Conservation (phyloP, 176 grass and related monocot species). For the Juncus effusus region DNA sequence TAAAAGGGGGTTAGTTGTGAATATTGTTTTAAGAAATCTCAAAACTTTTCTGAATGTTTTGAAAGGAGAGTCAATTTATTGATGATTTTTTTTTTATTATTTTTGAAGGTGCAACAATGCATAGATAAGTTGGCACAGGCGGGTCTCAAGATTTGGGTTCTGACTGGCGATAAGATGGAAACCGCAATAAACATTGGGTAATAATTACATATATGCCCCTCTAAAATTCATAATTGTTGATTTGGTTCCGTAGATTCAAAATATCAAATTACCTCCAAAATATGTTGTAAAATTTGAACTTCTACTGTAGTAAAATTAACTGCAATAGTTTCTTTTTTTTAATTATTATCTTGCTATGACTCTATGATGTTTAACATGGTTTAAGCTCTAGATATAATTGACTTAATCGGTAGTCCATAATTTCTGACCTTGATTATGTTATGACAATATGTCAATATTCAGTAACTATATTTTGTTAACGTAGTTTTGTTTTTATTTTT, state of each 20-base stretch:
- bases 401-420: no score
- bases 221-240: not conserved
- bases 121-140: constrained; percentile 96
- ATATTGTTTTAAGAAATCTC: no score
- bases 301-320: constrained; percentile 1
- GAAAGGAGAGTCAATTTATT: no score
- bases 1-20: no score
- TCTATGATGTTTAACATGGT: no score
- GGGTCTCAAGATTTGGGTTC: constrained; percentile 98
- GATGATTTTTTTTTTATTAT: not conserved
- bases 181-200: constrained; percentile 99
- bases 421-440: no score
- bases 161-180: constrained; percentile 99
- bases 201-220: constrained; percentile 3
- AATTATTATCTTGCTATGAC: not conserved
- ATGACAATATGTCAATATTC: no score
- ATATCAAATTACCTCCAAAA: not conserved
- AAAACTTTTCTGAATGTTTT: no score
- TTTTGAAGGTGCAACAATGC: constrained; percentile 80
- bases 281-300: not conserved
- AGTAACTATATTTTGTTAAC: not conserved
- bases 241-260: not conserved
- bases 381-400: no score
- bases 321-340: constrained; percentile 18
- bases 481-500: constrained; percentile 29